Base-by-base conservation (phyloP, 108 stramenopile genomes). In the Fragilariopsis cylindrus region DNA sequence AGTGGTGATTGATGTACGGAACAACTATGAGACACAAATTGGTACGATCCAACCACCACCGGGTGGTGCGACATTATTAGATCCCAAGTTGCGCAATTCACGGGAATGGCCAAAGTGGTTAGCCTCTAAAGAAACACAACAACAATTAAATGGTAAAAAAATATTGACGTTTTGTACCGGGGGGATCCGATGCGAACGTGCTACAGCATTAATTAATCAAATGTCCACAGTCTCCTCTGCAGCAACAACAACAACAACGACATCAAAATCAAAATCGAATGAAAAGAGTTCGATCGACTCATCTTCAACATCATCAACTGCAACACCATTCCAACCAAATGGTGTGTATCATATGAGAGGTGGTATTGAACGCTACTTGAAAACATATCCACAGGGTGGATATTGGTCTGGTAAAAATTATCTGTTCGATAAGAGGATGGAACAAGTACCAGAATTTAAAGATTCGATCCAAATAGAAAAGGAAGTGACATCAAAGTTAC, bases 331-430 rank as follows among this genome's bases (percentile, higher is more conserved):
- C 15, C 66, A 79, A 18, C 70, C 81, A 7, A 76, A 89, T 69
- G 90, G 92, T 13, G 92, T 93, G 4, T 90, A 81, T 57, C 85
- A 91, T 58, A 78, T 90, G 64, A 82, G 84, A 56, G 93, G 93
- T 7, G 93, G 93, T 7, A 94, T 94, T 48, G 93, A 97, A 50
- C 85, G 89, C 46, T 97, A 97, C 71, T 63, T 94, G 46, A 82
- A 90, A 57, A 83, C 82, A 9, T 94, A 80, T 68, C 87, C 87
- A 1, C 79, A 91, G 18, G 92, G 92, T 44, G 92, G 92, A 11
- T 86, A 69, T 46, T 93, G 92, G 92, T 79, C 75, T 66, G 92
- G 92, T 2, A 94, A 91, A 73, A 94, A 94, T 60, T 94, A 90
- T 72, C 75, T 89, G 1, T 94, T 94, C 81, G 93, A 94, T 73